Evolutionary conservation across 768 basidiomycete genomes (phyloP).

Genomic region (Galerina sulciceps): DNA sequence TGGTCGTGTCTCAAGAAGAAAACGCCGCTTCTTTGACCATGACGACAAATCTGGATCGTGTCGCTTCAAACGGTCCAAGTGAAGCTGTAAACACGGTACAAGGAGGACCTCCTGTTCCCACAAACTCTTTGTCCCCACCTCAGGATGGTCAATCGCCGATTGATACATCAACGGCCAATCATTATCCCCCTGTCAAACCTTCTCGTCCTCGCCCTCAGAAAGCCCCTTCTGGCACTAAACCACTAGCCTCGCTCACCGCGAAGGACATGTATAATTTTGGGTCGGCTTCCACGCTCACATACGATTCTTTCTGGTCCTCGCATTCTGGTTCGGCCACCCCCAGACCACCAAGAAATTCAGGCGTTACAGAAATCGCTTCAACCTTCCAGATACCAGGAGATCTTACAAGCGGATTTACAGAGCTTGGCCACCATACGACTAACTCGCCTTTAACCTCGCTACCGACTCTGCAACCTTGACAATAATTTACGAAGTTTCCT

Average conservation of each 20-base stretch:
- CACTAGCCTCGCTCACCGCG: conserved; percentile 22
- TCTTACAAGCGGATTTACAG: conserved; percentile 13
- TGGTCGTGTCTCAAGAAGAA: conserved; percentile 2
- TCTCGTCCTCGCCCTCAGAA: conserved; percentile 24
- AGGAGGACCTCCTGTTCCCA: conserved; percentile 2
- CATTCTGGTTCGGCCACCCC: conserved; percentile 38
- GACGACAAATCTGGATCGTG: not conserved
- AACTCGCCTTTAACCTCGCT: conserved; percentile 3
- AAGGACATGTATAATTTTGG: conserved; percentile 32
- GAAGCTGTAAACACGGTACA: conserved; percentile 6
- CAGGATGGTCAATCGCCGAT: conserved; percentile 17
- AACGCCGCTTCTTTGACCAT: not conserved
- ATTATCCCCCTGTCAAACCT: conserved; percentile 23
- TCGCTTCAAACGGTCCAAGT: not conserved
- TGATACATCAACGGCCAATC: conserved; percentile 15
- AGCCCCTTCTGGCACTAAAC: conserved; percentile 15
- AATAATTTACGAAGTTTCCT: conserved; percentile 6
- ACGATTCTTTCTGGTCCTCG: conserved; percentile 69
- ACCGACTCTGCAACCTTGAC: conserved; percentile 2
- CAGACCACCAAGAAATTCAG: conserved; percentile 9
- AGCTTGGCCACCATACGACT: conserved; percentile 4
- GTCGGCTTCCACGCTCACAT: conserved; percentile 46
- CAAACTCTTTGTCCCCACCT: conserved; percentile 8
- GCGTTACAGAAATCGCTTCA: not conserved
- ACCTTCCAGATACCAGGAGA: conserved; percentile 16